Base-by-base conservation (phyloP, 805 yeast species). In the Suhomyces sp. region DNA sequence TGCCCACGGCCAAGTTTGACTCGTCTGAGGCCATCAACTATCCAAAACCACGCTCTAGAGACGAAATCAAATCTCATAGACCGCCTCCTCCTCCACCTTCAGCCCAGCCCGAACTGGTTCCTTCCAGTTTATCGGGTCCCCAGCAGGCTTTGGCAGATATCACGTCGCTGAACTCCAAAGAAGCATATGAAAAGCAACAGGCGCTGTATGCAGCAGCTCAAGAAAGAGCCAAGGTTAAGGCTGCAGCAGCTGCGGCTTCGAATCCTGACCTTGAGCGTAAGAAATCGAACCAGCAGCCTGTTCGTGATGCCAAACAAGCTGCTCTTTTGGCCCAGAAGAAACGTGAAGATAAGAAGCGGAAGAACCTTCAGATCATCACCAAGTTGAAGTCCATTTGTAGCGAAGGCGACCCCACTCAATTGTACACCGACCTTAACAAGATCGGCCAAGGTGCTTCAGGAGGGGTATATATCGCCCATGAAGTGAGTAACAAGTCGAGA, bases 391-490 rank as follows among this genome's bases (percentile, higher is more conserved):
- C 84, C 39, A 92, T 92, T 46, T 93, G 97, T 62, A 79, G 90
- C 1, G 84, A 82, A 29, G 94, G 92, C 6, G 96, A 94, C 69
- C 99, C 99, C 10, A 81, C 83, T 29, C 75, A 75, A 49, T 65
- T 80, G 46, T 94, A 89, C 68, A 74, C 77, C 44, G 85, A 84
- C 62, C 76, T 93, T 55, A 78, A 81, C 37, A 92, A 93, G 67
- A 86, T 94, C 57, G 99, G 99, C 1, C 99, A 94, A 72, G 99
- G 99, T 63, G 99, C 99, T 0, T 86, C 96, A 13, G 99, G 99
- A 50, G 96, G 96, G 39, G 99, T 94, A 27, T 94, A 86, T 62
- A 89, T 94, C 27, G 97, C 97, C 0, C 82, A 85, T 60, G 87
- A 85, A 57, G 61, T 58, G 4, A 64, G 71, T 31, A 78, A 79